Conservation (phyloP, 106 monocot genomes). For the Gastrodia elata region DNA sequence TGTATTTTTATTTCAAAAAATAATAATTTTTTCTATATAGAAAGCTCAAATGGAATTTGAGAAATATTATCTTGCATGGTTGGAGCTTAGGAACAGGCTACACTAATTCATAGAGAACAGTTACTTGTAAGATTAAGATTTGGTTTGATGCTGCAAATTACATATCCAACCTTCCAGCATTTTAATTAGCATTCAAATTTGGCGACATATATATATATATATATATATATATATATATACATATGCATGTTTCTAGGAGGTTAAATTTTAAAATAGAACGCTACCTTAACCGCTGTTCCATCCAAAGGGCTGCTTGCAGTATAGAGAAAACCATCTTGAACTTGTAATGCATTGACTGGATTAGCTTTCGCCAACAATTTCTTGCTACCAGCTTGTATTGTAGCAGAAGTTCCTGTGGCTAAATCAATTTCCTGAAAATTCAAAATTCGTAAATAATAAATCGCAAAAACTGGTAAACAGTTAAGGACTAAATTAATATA, state of each 20-base stretch:
- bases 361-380: slow-evolving; percentile 41
- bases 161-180: too few species aligned
- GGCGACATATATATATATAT: too few species aligned
- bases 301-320: slow-evolving; percentile 28
- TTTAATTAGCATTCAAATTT: too few species aligned
- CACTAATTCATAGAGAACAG: too few species aligned
- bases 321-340: slow-evolving; percentile 40
- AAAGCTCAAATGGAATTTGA: too few species aligned
- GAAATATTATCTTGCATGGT: too few species aligned
- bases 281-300: slow-evolving; percentile 52
- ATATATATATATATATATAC: too few species aligned
- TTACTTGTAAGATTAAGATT: too few species aligned
- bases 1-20: not conserved
- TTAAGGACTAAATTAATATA: not conserved
- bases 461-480: not conserved
- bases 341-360: slow-evolving; percentile 36
- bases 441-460: not conserved
- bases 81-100: too few species aligned
- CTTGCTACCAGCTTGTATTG: slow-evolving; percentile 35
- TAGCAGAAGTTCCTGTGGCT: slow-evolving; percentile 33
- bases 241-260: not conserved
- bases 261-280: not conserved
- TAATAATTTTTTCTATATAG: not conserved
- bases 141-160: too few species aligned
- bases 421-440: slow-evolving; percentile 49